phyloP scores from a whole-genome alignment of 2,329 filamentous ascomycete genomes.

The Nigrospora sphaerica region DNA sequence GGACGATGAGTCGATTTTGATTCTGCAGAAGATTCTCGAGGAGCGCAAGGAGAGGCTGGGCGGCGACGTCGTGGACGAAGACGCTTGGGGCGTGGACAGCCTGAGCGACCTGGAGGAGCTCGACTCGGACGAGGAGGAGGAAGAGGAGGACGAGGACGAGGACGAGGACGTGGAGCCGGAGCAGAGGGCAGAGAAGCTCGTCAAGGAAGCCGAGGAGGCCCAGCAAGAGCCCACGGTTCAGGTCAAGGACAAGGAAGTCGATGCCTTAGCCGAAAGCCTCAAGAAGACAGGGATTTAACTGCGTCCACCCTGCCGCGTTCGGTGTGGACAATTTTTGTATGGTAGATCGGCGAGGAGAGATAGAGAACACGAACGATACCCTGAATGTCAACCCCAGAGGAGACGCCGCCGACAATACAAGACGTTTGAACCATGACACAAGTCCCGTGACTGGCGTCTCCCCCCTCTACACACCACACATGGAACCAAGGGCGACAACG shows the following conservation, averaged over 20 bases:
- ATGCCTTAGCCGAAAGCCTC: conserved; percentile 69
- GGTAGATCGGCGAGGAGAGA: background rate
- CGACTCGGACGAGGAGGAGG: conserved; percentile 62
- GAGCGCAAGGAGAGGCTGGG: conserved; percentile 69
- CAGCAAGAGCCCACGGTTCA: conserved; percentile 68
- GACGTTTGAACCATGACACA: too few relatives aligned
- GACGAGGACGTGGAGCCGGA: conserved; percentile 56
- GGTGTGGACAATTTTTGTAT: background rate
- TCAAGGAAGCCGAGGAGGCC: conserved; percentile 63
- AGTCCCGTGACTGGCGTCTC: too few relatives aligned
- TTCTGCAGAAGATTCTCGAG: conserved; percentile 65
- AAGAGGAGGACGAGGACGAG: conserved; percentile 61
- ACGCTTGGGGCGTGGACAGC: conserved; percentile 79
- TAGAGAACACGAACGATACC: conserved; percentile 2
- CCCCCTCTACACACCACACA: too few relatives aligned
- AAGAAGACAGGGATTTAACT: conserved; percentile 59
- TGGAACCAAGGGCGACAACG: too few relatives aligned
- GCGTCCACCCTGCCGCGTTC: background rate
- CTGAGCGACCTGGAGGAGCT: conserved; percentile 79
- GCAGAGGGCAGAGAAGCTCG: conserved; percentile 60
- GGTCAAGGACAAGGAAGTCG: conserved; percentile 69
- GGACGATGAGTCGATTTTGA: conserved; percentile 66
- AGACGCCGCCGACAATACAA: too few relatives aligned
- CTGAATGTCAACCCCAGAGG: background rate
- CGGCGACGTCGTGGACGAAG: conserved; percentile 62